Base-by-base conservation (phyloP, 495 filamentous ascomycete species). In the Sabuloglossum arenarium region DNA sequence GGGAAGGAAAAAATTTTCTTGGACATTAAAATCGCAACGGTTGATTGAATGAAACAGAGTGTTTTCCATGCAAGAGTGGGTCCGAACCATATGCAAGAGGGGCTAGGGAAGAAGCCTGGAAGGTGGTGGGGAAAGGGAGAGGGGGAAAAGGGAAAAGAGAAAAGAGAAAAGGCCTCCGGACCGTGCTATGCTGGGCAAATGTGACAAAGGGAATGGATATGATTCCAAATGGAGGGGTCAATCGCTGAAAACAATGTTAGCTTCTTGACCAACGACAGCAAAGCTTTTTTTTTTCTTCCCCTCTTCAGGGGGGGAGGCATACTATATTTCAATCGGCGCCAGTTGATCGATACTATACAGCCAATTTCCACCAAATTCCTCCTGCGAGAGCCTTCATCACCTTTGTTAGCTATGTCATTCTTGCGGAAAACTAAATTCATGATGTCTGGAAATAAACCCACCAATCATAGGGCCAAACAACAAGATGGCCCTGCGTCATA, bases 301-400 rank as follows among this genome's bases (percentile, higher is more conserved):
- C 9, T 6, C 11, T 32, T 32, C 30, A 32, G 34, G 23, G 0
- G 12, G 27, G 43, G 47, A 55, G n/a, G 78, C 88, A 79, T 78
- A 94, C 90, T 97, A 98, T 58, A 98, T 98, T 70, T 94, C 86
- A 70, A 97, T 72, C 53, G 91, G 91, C 60, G 91, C 93, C 65
- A 98, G 79, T 64, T 91, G 84, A 67, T 98, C 91, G 49, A 96
- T 82, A 67, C 86, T 86, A 67, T 96, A 97, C 50, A 97, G 78
- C 93, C 93, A 98, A 65, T 95, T 94, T 39, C 87, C 88, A 59
- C 84, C 86, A 61, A 81, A 78, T 70, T 96, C 91, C 69, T 96
- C 93, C 61, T 81, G 82, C 54, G 77, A 76, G 50, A 98, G 77
- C 80, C 75, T 79, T 57, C 43, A 29, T 42, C 6, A 60, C n/a